Evolutionary conservation across 371 early-diverging fungal genomes (phyloP).

Genomic region (Mortierella sp.): DNA sequence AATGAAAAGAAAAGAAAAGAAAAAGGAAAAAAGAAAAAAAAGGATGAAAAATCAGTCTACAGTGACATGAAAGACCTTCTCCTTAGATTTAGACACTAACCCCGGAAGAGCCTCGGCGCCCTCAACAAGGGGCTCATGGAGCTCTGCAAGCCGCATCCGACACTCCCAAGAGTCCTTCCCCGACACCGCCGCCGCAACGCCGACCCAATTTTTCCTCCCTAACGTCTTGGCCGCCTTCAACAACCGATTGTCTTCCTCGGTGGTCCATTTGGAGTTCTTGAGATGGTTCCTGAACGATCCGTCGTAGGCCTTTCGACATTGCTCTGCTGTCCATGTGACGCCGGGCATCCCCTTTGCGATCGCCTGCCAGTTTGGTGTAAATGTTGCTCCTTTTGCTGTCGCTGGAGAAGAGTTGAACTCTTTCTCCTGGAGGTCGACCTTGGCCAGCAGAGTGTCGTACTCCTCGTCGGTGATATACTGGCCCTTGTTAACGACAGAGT

Average conservation of each 20-base stretch:
- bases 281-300: conserved; percentile 43
- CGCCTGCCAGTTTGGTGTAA: conserved; percentile 30
- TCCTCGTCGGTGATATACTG: conserved; percentile 31
- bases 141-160: conserved; percentile 44
- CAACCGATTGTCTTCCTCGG: conserved; percentile 25
- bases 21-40: not conserved
- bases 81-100: not conserved
- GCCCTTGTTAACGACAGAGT: conserved; percentile 20
- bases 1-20: not conserved
- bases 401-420: not conserved
- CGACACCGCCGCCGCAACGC: conserved; percentile 15
- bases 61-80: not conserved
- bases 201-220: conserved; percentile 50
- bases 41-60: not conserved
- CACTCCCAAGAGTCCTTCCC: conserved; percentile 47
- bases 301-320: conserved; percentile 37
- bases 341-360: conserved; percentile 41
- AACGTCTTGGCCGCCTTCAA: not conserved
- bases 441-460: conserved; percentile 38
- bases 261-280: conserved; percentile 30
- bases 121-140: conserved; percentile 29
- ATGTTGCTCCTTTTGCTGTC: not conserved
- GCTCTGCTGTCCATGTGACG: conserved; percentile 29
- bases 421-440: conserved; percentile 35
- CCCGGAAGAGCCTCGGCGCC: not conserved